Conservation (phyloP, 106 monocot genomes). For the Agapanthus africanus region DNA sequence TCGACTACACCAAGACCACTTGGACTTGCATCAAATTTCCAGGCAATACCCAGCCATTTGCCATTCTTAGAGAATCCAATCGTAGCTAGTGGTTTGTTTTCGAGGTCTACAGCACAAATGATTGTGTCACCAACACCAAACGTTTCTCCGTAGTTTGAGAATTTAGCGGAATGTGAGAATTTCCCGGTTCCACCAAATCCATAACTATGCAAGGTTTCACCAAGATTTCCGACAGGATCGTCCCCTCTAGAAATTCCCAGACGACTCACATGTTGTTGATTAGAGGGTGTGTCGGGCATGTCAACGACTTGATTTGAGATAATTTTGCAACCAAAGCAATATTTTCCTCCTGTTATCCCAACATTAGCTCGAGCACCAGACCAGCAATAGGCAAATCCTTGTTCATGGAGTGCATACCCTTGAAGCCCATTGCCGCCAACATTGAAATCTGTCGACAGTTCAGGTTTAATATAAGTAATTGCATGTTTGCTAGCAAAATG, state of each 20-base stretch:
- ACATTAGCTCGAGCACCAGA: conserved; percentile 68
- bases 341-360: conserved; percentile 58
- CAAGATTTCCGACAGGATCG: conserved; percentile 51
- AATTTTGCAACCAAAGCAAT: conserved; percentile 75
- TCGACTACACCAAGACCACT: conserved; percentile 35
- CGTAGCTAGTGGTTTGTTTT: conserved; percentile 34
- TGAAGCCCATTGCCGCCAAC: conserved; percentile 38
- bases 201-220: conserved; percentile 50
- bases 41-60: conserved; percentile 40
- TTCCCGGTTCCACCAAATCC: conserved; percentile 78
- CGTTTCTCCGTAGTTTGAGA: conserved; percentile 45
- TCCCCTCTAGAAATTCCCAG: conserved; percentile 65
- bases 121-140: conserved; percentile 59
- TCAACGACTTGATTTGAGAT: conserved; percentile 45
- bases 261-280: conserved; percentile 46
- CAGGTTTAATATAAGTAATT: no score
- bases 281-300: conserved; percentile 44
- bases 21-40: conserved; percentile 42
- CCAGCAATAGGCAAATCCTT: conserved; percentile 82
- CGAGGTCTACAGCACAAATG: conserved; percentile 57
- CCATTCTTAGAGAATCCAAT: conserved; percentile 78
- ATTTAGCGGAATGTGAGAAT: conserved; percentile 42
- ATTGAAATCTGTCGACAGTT: conserved; percentile 58
- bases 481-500: no score
- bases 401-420: conserved; percentile 43